phyloP scores from a whole-genome alignment of 2,329 filamentous ascomycete species.

The Ceratocystis diversiconidia region DNA sequence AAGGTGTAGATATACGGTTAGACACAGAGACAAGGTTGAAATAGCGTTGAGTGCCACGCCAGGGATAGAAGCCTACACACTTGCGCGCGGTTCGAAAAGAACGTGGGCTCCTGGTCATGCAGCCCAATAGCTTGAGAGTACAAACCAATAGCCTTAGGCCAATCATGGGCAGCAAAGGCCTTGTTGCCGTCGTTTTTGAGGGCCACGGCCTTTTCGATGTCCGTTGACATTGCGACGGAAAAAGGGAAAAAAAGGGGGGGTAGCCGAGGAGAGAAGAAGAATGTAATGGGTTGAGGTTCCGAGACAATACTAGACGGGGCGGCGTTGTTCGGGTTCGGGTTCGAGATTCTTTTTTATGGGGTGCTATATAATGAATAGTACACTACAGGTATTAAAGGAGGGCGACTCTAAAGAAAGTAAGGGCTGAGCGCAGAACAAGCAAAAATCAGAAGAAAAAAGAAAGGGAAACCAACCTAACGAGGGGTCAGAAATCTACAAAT shows the following conservation, averaged over 20 bases:
- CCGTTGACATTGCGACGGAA: constrained; percentile 28
- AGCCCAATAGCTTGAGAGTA: constrained; percentile 81
- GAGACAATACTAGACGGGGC: background rate
- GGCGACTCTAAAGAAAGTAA: background rate
- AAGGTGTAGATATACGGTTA: constrained; percentile 13
- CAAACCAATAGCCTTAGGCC: constrained; percentile 62
- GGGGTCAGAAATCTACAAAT: background rate
- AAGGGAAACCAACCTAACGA: background rate
- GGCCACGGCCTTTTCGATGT: constrained; percentile 55
- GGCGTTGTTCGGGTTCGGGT: constrained; percentile 2
- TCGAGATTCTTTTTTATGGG: background rate
- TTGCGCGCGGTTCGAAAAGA: constrained; percentile 90
- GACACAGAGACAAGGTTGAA: background rate
- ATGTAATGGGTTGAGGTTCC: background rate
- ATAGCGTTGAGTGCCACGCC: background rate
- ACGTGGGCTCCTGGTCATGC: constrained; percentile 72
- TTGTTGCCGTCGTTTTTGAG: constrained; percentile 92
- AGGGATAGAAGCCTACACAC: constrained; percentile 34
- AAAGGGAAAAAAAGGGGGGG: background rate
- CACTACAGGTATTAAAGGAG: background rate
- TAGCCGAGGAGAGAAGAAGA: background rate
- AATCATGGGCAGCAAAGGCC: constrained; percentile 79
- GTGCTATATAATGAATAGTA: background rate
- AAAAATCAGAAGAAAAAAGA: background rate
- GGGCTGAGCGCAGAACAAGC: background rate